Evolutionary conservation across 202 grass and related monocot species (phyloP), one percentile per base, ranked within the genome.

Genomic region (Carex sylvatica): DNA sequence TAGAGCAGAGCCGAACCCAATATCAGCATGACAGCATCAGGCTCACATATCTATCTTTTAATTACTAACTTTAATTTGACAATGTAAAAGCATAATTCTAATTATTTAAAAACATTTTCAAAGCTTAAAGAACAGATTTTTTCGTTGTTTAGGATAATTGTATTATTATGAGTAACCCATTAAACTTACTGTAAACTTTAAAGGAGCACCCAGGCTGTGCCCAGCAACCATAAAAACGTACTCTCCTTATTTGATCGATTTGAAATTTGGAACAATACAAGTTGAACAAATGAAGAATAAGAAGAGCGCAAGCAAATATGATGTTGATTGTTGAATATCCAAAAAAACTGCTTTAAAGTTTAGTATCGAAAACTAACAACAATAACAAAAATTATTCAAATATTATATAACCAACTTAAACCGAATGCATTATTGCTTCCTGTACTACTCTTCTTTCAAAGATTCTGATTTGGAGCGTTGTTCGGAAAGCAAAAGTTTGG

Each of bases 401-500:
- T 56, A 33, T 33, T n/a, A 35, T 58, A 28, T n/a, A 65, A 26
- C 12, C 15, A 26, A 23, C 18, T 71, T 20, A 80, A 80, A 65
- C 8, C 61, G 28, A 18, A 80, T 54, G 31, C 54, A 10, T 56
- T 46, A 79, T 47, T 89, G 70, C 0, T 67, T 84, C 33, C 66
- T 67, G 67, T 46, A 72, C 61, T 79, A 61, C 73, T 90, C 79
- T 87, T 88, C 72, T 92, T 87, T 85, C 20, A 42, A 59, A 78
- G 83, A 30, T 79, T 80, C 74, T 68, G 83, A 60, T 80, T 84
- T 84, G 6, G 74, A 65, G 33, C 64, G 35, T 44, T 28, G 42
- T 80, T 85, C 54, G 12, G 90, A 83, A 3, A 97, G 90, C 54
- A 94, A 9, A 0, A 86, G 66, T 68, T 94, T 97, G 22, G 94